Evolutionary conservation across 1,284 basidiomycete species (phyloP).

Genomic region (Ganoderma leucocontextum): DNA sequence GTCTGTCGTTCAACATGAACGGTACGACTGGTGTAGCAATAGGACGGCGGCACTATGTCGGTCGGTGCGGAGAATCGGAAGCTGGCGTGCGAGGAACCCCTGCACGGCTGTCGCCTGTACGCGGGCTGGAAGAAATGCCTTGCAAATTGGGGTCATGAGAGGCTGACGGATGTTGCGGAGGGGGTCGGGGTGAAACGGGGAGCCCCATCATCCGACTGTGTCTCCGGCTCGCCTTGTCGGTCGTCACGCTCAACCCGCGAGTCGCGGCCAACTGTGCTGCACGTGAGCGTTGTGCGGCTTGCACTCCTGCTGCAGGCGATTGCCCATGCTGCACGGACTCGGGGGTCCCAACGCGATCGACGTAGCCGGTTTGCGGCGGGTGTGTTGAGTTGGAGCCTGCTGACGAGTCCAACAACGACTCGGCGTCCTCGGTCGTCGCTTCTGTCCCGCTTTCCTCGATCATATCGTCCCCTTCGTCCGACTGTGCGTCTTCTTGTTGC

Average conservation of each 20-base stretch:
- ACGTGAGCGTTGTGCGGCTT: slow-evolving; percentile 48
- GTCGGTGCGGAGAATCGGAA: slow-evolving; percentile 30
- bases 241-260: slow-evolving; percentile 72
- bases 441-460: slow-evolving; percentile 78
- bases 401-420: slow-evolving; percentile 54
- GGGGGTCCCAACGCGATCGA: slow-evolving; percentile 31
- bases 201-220: slow-evolving; percentile 70
- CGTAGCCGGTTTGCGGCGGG: slow-evolving; percentile 24
- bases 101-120: slow-evolving; percentile 12
- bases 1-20: neutral
- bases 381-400: slow-evolving; percentile 52
- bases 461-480: slow-evolving; percentile 72
- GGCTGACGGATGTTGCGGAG: slow-evolving; percentile 28
- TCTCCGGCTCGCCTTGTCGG: slow-evolving; percentile 61
- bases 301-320: slow-evolving; percentile 22
- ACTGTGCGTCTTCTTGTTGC: slow-evolving; percentile 62
- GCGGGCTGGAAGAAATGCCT: slow-evolving; percentile 13
- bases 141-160: slow-evolving; percentile 30
- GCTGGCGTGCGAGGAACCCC: slow-evolving; percentile 30
- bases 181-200: slow-evolving; percentile 52
- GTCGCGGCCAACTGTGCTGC: slow-evolving; percentile 70
- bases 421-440: slow-evolving; percentile 64
- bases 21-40: neutral
- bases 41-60: slow-evolving; percentile 32
- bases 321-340: slow-evolving; percentile 29